Conservation (phyloP, 176 grass and related monocot genomes). For the Miscanthus lutarioriparius region DNA sequence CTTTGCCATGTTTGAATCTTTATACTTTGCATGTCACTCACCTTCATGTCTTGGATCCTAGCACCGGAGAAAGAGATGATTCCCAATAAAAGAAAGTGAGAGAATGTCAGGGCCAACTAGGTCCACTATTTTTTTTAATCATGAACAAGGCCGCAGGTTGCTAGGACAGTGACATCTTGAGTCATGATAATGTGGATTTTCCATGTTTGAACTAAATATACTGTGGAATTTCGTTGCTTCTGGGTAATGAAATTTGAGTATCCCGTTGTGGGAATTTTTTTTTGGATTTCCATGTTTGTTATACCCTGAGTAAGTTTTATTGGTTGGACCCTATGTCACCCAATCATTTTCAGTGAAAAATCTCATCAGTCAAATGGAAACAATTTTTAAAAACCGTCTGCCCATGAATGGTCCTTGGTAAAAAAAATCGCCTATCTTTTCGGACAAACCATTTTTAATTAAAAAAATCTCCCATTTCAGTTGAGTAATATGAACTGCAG, state of each 20-base stretch:
- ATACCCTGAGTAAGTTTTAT: neutral
- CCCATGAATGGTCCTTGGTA: neutral
- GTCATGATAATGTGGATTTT: neutral
- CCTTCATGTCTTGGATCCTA: neutral
- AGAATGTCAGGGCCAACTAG: neutral
- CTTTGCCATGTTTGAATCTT: neutral
- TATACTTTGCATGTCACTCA: neutral
- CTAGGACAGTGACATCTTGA: neutral
- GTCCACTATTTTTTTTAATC: neutral
- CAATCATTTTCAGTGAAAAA: neutral
- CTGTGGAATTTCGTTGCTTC: neutral
- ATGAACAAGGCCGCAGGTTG: neutral
- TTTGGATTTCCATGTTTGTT: neutral
- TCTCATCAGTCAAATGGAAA: neutral
- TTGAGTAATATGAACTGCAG: neutral
- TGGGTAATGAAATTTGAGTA: neutral
- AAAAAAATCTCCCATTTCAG: neutral
- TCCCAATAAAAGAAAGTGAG: neutral
- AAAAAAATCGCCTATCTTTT: neutral
- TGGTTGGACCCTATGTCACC: neutral
- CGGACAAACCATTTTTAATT: neutral
- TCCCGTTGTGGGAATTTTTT: fast-evolving
- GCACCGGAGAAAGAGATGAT: neutral
- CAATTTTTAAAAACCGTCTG: neutral
- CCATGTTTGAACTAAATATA: neutral